phyloP scores from a whole-genome alignment of 2,329 filamentous ascomycete species.

The Diaporthe sp. region DNA sequence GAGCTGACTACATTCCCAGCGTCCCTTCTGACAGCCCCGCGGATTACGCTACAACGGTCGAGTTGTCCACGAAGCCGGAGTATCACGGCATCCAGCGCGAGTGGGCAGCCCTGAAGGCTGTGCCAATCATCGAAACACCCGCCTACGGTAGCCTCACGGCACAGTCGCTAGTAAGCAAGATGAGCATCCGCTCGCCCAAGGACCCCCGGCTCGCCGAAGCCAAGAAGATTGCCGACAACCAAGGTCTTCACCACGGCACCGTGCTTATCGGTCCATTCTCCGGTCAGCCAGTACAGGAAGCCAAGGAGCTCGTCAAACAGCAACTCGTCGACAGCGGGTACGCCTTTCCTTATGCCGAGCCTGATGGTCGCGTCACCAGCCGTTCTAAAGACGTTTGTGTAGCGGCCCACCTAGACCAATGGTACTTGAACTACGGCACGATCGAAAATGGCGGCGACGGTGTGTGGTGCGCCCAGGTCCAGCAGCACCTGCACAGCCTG shows the following conservation, averaged over 20 bases:
- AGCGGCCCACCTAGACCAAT: background rate
- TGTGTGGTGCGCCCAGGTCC: constrained; percentile 10
- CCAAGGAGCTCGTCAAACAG: background rate
- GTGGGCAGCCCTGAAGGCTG: constrained; percentile 2
- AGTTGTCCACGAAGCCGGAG: background rate
- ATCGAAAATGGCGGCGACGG: constrained; percentile 15
- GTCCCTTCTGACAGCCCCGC: background rate
- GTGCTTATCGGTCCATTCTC: background rate
- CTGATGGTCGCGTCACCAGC: constrained; percentile 55
- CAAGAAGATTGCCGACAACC: constrained; percentile 7
- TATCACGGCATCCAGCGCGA: constrained; percentile 2
- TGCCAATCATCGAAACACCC: constrained; percentile 7
- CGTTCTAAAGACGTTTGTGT: constrained; percentile 68
- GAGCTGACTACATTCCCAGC: constrained; percentile 7
- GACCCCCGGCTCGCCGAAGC: constrained; percentile 4
- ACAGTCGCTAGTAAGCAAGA: constrained; percentile 5
- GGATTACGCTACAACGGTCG: background rate
- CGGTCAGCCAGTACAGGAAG: background rate
- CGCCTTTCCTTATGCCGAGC: constrained; percentile 6
- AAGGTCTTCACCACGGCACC: constrained; percentile 4
- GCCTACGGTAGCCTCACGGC: constrained; percentile 3
- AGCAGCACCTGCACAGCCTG: constrained; percentile 6
- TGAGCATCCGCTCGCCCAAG: constrained; percentile 1
- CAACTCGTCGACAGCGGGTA: constrained; percentile 1
- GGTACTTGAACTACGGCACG: constrained; percentile 2